Conservation (phyloP, 352 stramenopile species). For the Globisporangium cederbergense region DNA sequence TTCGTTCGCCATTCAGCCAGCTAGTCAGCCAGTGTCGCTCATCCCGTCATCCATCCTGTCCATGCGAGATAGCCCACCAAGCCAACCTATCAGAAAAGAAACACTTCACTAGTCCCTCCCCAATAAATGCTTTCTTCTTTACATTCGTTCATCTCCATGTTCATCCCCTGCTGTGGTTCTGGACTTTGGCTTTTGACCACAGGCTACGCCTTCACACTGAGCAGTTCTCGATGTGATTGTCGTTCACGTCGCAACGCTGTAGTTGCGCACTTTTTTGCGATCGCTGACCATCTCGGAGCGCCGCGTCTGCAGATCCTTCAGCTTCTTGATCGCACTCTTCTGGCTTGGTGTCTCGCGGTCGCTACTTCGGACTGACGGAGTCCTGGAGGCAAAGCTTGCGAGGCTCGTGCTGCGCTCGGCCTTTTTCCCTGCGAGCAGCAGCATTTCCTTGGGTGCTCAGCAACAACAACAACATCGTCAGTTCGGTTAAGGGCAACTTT, state of each 20-base stretch:
- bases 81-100: neutral
- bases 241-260: slow-evolving; percentile 43
- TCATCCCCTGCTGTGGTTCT: too few relatives aligned
- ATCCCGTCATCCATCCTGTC: neutral
- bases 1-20: neutral
- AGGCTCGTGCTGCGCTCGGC: slow-evolving; percentile 37
- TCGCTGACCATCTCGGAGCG: slow-evolving; percentile 71
- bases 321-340: slow-evolving; percentile 53
- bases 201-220: neutral
- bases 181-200: too few relatives aligned
- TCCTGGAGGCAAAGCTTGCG: slow-evolving; percentile 22
- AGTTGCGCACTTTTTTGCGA: slow-evolving; percentile 80
- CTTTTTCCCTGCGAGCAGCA: slow-evolving; percentile 61
- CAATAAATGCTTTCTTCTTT: slow-evolving; percentile 1
- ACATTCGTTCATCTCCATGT: neutral
- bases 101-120: neutral
- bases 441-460: slow-evolving; percentile 52
- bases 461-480: neutral
- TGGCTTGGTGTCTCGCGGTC: slow-evolving; percentile 66
- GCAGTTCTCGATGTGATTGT: neutral
- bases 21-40: neutral
- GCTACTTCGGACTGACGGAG: slow-evolving; percentile 23
- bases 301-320: slow-evolving; percentile 71
- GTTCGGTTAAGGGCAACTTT: slow-evolving; percentile 14
- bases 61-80: neutral